Base-by-base conservation (phyloP, 1,139 yeast species). In the Fermentozyma sake region DNA sequence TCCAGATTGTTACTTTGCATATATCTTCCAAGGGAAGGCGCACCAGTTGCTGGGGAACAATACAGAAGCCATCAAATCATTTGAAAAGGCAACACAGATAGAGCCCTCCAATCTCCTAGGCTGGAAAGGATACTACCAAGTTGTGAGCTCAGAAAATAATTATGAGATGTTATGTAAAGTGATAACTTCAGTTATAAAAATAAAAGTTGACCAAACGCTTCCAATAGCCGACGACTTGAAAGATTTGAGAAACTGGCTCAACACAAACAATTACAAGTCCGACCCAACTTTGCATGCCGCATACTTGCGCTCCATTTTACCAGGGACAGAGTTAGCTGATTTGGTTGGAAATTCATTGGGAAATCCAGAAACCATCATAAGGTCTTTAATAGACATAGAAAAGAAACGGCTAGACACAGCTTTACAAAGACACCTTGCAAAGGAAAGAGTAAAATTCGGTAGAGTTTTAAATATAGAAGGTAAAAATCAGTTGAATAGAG, bases 41-140 rank as follows among this genome's bases (percentile, higher is more conserved):
- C 57, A 64, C 31, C 76, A 72, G 33, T 51, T 69, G 17, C 47
- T 64, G 32, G 52, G 60, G 10, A 53, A 71, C 5, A 34, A 49
- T 6, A 50, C 50, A 1, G 55, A 65, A 3, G 80, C 95, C 0
- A 46, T 61, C 2, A 44, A 47, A 2, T 58, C 76, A 2, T 84
- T 82, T 42, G 42, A 50, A 16, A 53, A 50, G 22, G 96, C 96
- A 0, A 68, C 75, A 2, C 46, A 53, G 3, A 29, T 79, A 2
- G 75, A 80, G 18, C 74, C 79, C 0, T 58, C 61, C 1, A 75
- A 78, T 30, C 37, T 76, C 1, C 51, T 72, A 15, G 94, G 91
- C 0, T 87, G 94, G 95, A 86, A 84, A 48, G 97, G 96, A 0
- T 65, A 79, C 35, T 56, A 76, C 36, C 51, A 40, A 50, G 54